Percentiles rank a stretch among this genome's conserved stretches.
Conservation (phyloP, 2,329 filamentous ascomycete genomes). For the Nemania serpens region DNA sequence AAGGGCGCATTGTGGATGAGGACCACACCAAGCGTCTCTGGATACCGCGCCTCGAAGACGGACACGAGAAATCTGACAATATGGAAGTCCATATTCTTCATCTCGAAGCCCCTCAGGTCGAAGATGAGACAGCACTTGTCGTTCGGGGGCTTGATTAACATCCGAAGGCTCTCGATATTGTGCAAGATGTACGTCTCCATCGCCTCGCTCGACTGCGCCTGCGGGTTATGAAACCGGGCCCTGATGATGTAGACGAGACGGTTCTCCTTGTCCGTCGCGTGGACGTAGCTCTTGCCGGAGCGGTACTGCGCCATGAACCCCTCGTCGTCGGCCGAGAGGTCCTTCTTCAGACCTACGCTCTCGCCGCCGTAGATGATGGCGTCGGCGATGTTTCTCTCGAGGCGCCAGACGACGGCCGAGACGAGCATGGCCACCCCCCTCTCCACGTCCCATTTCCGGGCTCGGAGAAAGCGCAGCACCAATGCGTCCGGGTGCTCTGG, state of each 20-base stretch:
- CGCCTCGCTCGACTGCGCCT: constrained; percentile 9
- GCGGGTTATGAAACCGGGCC: constrained; percentile 21
- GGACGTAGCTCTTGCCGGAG: constrained; percentile 27
- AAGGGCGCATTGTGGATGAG: constrained; percentile 30
- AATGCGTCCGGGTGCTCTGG: constrained; percentile 24
- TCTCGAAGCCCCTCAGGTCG: constrained; percentile 26
- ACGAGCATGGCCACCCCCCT: constrained; percentile 23
- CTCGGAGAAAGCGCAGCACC: constrained; percentile 26
- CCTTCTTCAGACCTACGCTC: constrained; percentile 5
- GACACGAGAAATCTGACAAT: constrained; percentile 22
- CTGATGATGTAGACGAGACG: constrained; percentile 21
- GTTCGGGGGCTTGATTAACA: background rate
- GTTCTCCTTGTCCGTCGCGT: constrained; percentile 12
- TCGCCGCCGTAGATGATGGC: constrained; percentile 18
- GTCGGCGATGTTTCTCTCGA: constrained; percentile 8
- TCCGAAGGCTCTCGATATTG: constrained; percentile 23
- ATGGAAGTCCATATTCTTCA: constrained; percentile 28
- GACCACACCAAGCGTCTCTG: constrained; percentile 25
- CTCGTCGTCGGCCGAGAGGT: constrained; percentile 17
- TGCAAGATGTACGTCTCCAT: constrained; percentile 27
- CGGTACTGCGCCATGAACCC: constrained; percentile 26
- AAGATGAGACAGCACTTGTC: constrained; percentile 26
- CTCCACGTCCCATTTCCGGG: constrained; percentile 27
- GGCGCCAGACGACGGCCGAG: constrained; percentile 25
- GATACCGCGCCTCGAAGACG: constrained; percentile 29